Percentiles rank a stretch among this genome's conserved stretches.
phyloP scores from a whole-genome alignment of 2,329 filamentous ascomycete genomes.

The Colletotrichum eremochloae region DNA sequence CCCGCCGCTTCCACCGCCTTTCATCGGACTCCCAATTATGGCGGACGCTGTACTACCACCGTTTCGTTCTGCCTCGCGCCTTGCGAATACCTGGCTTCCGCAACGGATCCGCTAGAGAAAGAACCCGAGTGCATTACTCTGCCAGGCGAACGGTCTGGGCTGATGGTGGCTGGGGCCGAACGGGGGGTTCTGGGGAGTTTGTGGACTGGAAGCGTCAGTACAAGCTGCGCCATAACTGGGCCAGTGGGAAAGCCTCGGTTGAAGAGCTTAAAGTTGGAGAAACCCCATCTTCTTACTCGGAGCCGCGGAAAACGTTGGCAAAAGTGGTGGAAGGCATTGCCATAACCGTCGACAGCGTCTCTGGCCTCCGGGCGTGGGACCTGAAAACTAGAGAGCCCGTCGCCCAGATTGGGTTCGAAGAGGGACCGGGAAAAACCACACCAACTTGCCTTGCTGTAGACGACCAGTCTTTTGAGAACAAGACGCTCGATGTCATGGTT shows the following conservation, averaged over 20 bases:
- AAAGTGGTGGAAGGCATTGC: slow-evolving; percentile 83
- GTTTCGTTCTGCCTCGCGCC: slow-evolving; percentile 87
- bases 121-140: slow-evolving; percentile 59
- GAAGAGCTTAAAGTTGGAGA: slow-evolving; percentile 76
- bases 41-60: slow-evolving; percentile 88
- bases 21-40: slow-evolving; percentile 88
- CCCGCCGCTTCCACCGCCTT: slow-evolving; percentile 79
- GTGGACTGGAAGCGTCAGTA: slow-evolving; percentile 92
- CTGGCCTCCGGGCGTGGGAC: slow-evolving; percentile 84
- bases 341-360: slow-evolving; percentile 78
- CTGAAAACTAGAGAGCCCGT: slow-evolving; percentile 73
- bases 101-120: slow-evolving; percentile 50
- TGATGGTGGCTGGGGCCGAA: slow-evolving; percentile 55
- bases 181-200: slow-evolving; percentile 67
- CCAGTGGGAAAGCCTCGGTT: slow-evolving; percentile 82
- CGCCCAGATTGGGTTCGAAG: slow-evolving; percentile 59
- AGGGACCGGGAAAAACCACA: slow-evolving; percentile 43
- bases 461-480: slow-evolving; percentile 57
- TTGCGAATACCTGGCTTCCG: slow-evolving; percentile 79
- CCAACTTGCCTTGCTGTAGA: slow-evolving; percentile 79
- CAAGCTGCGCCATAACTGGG: slow-evolving; percentile 92
- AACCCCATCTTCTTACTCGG: slow-evolving; percentile 50
- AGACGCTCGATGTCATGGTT: slow-evolving; percentile 70
- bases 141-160: slow-evolving; percentile 60
- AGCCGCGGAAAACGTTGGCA: slow-evolving; percentile 73